Base-by-base conservation (phyloP, 257 asterid species). In the Solanum sitiens region DNA sequence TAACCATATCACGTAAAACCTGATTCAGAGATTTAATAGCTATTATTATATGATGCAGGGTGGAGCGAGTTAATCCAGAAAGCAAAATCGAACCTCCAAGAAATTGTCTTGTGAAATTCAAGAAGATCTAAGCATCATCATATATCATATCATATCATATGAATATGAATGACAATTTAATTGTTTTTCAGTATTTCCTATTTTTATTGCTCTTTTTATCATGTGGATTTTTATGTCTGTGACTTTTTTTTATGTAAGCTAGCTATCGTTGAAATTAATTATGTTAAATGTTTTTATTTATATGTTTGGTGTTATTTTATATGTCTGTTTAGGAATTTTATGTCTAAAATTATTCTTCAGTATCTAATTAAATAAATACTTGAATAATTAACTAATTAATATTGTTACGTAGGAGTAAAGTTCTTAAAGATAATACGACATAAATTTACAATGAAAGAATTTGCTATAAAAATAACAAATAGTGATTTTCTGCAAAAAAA, bases 1-100 rank as follows among this genome's bases (percentile, higher is more conserved):
- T 56, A 56, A 56, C 0, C n/a, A 56, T 53, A 0, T 53, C 1
- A 53, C 0, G 4, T 53, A 16, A 7, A 53, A 15, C 2, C 0
- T 1, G 23, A 16, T 56, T 18, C n/a, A 56, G 4, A 53, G 9
- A 56, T 56, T 18, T 56, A 56, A 56, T 56, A 1, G 11, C 63
- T 53, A 53, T 53, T 50, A 53, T 53, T 18, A 18, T 56, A 56
- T 56, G 4, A 56, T 56, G n/a, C 1, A 56, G 63, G 63, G 63
- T 56, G n/a, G 63, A 56, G 63, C 63, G 20, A 6, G 63, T 56
- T 56, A 56, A 56, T 56, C 10, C n/a, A 18, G n/a, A 56, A n/a
- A 56, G 63, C n/a, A 56, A 56, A 56, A 18, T 56, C 2, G 63
- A 56, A 56, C n/a, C n/a, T 56, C 63, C 63, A 4, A 56, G 63